Evolutionary conservation across 257 asterid genomes (phyloP).

Genomic region (Plantago ovata): DNA sequence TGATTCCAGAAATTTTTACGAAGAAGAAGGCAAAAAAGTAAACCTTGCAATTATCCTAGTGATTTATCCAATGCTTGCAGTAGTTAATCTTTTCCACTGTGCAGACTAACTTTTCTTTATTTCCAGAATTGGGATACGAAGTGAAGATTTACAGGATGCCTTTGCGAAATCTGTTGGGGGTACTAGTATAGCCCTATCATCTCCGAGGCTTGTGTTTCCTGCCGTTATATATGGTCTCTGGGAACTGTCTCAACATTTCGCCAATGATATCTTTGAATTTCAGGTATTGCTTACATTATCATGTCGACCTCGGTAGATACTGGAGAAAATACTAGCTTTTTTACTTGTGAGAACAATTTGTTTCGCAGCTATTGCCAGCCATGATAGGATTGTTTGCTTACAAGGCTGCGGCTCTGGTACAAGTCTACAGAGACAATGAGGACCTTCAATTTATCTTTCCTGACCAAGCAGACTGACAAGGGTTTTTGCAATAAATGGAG

Average conservation of each 20-base stretch:
- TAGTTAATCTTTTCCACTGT: not conserved
- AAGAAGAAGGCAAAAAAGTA: slow-evolving; percentile 73
- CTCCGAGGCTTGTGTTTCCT: slow-evolving; percentile 93
- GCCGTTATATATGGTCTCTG: slow-evolving; percentile 85
- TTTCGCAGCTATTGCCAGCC: slow-evolving; percentile 76
- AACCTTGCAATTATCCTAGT: slow-evolving; percentile 8
- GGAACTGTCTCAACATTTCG: slow-evolving; percentile 78
- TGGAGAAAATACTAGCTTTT: not conserved
- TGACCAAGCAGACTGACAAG: slow-evolving; percentile 25
- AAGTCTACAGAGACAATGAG: slow-evolving; percentile 93
- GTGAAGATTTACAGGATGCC: slow-evolving; percentile 65
- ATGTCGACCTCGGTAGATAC: not conserved
- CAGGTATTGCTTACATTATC: slow-evolving; percentile 46
- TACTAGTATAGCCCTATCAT: slow-evolving; percentile 77
- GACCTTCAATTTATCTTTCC: slow-evolving; percentile 83
- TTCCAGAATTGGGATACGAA: slow-evolving; percentile 91
- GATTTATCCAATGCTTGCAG: slow-evolving; percentile 6
- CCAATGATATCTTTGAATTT: slow-evolving; percentile 57
- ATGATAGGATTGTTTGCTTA: slow-evolving; percentile 94
- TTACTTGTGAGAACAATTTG: slow-evolving; percentile 2
- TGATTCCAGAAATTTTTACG: slow-evolving; percentile 68
- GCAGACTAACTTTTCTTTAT: slow-evolving; percentile 15
- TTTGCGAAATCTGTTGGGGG: slow-evolving; percentile 72
- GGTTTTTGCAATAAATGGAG: too few relatives aligned
- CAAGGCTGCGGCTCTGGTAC: slow-evolving; percentile 94